Conservation (phyloP, 306 rosid genomes). For the Rubus idaeus region DNA sequence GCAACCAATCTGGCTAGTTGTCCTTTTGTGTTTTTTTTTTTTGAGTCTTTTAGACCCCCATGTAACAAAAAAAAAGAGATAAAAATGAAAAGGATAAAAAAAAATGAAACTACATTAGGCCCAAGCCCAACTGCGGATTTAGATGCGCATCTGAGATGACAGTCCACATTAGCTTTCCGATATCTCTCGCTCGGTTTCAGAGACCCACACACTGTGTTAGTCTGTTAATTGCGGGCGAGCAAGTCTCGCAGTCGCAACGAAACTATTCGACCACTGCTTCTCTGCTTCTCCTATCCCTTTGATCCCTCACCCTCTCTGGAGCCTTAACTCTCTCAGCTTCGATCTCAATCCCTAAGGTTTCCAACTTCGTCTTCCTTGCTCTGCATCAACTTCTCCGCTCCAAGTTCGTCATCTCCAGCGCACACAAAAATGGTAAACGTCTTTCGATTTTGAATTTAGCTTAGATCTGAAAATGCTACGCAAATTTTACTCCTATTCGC, state of each 20-base stretch:
- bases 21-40: too few species aligned
- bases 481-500: background rate
- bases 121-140: background rate
- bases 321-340: background rate
- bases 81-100: too few species aligned
- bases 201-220: background rate
- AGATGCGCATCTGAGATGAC: background rate
- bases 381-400: background rate
- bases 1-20: too few species aligned
- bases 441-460: slow-evolving; percentile 11
- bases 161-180: background rate
- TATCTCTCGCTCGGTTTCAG: background rate
- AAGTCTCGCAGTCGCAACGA: background rate
- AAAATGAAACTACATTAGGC: background rate
- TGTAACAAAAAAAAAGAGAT: too few species aligned
- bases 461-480: slow-evolving; percentile 9
- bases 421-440: slow-evolving; percentile 27
- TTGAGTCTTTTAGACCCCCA: too few species aligned
- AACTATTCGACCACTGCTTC: slow-evolving; percentile 3
- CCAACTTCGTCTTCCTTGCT: background rate
- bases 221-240: slow-evolving; percentile 7
- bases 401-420: slow-evolving; percentile 5
- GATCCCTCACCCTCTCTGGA: slow-evolving; percentile 1
- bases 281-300: background rate
- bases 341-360: background rate